phyloP scores from a whole-genome alignment of 2,329 filamentous ascomycete genomes.

The Neonectria hederae region DNA sequence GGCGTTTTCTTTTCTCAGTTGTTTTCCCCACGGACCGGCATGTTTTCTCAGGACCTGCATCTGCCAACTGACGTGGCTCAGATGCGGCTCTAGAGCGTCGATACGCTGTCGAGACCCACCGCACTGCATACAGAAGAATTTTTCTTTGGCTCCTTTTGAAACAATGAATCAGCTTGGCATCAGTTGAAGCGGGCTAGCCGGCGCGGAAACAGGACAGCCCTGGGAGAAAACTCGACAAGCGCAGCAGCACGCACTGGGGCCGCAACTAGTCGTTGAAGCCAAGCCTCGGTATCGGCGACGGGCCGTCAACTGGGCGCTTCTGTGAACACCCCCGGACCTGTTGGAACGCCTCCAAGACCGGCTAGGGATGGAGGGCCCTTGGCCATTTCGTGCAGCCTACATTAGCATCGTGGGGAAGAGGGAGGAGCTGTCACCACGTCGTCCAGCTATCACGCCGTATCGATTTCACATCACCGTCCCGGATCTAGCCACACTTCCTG shows the following conservation, averaged over 20 bases:
- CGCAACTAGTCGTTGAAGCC: constrained; percentile 9
- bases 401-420: constrained; percentile 21
- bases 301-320: constrained; percentile 12
- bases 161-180: not conserved
- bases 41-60: constrained; percentile 38
- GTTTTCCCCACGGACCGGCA: constrained; percentile 22
- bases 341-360: not conserved
- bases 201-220: constrained; percentile 1
- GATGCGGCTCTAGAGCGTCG: constrained; percentile 35
- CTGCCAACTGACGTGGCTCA: constrained; percentile 41
- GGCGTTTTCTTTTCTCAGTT: constrained; percentile 33
- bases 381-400: constrained; percentile 14
- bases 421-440: constrained; percentile 1
- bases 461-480: constrained; percentile 19
- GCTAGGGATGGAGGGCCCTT: not conserved
- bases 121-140: constrained; percentile 23
- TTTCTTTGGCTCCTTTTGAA: constrained; percentile 8
- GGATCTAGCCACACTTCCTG: constrained; percentile 6
- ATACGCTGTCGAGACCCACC: constrained; percentile 28
- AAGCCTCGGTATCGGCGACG: constrained; percentile 17
- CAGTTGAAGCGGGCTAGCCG: not conserved
- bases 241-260: constrained; percentile 2
- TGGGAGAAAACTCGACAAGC: constrained; percentile 1
- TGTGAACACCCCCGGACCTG: not conserved
- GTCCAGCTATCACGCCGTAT: constrained; percentile 13